These are phyloP conservation scores for Dothistroma septosporum DNA, from an alignment of 2,329 filamentous ascomycete species.

Conservation along the genomic window DNA sequence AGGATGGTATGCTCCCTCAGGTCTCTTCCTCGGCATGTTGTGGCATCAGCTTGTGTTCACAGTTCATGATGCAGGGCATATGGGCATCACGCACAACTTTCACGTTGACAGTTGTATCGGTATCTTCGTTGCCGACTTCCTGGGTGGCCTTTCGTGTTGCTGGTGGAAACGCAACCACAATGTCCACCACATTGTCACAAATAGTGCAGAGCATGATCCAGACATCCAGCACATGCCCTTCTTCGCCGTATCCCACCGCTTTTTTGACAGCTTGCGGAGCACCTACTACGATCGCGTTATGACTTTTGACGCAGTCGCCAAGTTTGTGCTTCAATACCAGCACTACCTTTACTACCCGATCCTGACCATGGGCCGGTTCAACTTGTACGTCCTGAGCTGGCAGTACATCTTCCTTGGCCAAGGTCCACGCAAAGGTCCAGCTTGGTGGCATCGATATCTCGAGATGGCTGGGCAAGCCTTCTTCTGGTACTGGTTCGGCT, in stretches of 20 bases:
- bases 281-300: conserved; percentile 64
- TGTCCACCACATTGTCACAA: conserved; percentile 94
- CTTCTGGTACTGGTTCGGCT: conserved; percentile 67
- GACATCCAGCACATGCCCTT: conserved; percentile 77
- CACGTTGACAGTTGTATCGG: conserved; percentile 78
- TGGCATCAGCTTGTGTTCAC: conserved; percentile 96
- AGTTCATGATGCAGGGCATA: conserved; percentile 92
- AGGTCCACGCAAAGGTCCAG: conserved; percentile 56
- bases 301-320: conserved; percentile 58
- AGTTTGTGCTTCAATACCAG: conserved; percentile 58
- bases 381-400: conserved; percentile 66
- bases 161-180: conserved; percentile 99
- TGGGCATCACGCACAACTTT: conserved; percentile 93
- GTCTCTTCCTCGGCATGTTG: conserved; percentile 70
- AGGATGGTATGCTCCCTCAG: conserved; percentile 56
- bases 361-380: conserved; percentile 66
- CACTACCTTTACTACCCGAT: conserved; percentile 64
- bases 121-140: conserved; percentile 83
- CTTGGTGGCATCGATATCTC: conserved; percentile 64
- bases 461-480: conserved; percentile 60
- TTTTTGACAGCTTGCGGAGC: conserved; percentile 60
- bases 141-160: conserved; percentile 82
- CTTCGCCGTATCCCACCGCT: conserved; percentile 63
- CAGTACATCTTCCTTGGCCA: conserved; percentile 56
- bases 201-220: conserved; percentile 90